These are phyloP conservation scores for Zalerion maritima DNA, from an alignment of 495 filamentous ascomycete genomes.

Conservation along the genomic window DNA sequence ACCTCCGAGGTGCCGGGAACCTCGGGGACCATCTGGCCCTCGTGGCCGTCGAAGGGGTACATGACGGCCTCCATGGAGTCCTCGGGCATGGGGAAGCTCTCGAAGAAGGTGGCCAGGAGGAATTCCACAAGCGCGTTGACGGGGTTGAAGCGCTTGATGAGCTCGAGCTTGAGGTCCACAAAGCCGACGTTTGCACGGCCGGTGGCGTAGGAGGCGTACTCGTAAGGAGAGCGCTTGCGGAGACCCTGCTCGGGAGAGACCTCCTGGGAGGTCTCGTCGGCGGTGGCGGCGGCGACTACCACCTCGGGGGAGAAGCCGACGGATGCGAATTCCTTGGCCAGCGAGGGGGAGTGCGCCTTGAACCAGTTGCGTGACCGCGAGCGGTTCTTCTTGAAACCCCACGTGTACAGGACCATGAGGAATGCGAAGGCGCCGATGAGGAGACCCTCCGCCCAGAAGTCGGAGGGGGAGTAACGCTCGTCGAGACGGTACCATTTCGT, in stretches of 20 bases:
- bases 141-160: constrained; percentile 86
- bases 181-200: constrained; percentile 89
- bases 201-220: constrained; percentile 82
- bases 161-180: constrained; percentile 64
- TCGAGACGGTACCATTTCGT: constrained; percentile 96
- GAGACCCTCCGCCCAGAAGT: constrained; percentile 79
- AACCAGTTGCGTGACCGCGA: constrained; percentile 71
- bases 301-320: constrained; percentile 54
- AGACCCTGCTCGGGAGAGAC: constrained; percentile 44
- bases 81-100: constrained; percentile 44
- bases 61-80: constrained; percentile 60
- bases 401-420: constrained; percentile 64
- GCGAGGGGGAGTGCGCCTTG: constrained; percentile 48
- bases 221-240: constrained; percentile 69
- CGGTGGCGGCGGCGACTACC: constrained; percentile 18
- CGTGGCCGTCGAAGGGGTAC: constrained; percentile 85
- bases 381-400: constrained; percentile 70
- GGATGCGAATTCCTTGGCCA: constrained; percentile 73
- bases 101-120: constrained; percentile 57
- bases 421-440: constrained; percentile 60
- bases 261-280: constrained; percentile 26
- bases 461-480: constrained; percentile 64
- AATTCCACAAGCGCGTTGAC: constrained; percentile 53
- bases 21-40: constrained; percentile 52
- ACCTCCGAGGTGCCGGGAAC: constrained; percentile 41